Evolutionary conservation across 2,329 filamentous ascomycete genomes (phyloP), one percentile per base, ranked within the genome.

Genomic region (Aspergillus sp.): DNA sequence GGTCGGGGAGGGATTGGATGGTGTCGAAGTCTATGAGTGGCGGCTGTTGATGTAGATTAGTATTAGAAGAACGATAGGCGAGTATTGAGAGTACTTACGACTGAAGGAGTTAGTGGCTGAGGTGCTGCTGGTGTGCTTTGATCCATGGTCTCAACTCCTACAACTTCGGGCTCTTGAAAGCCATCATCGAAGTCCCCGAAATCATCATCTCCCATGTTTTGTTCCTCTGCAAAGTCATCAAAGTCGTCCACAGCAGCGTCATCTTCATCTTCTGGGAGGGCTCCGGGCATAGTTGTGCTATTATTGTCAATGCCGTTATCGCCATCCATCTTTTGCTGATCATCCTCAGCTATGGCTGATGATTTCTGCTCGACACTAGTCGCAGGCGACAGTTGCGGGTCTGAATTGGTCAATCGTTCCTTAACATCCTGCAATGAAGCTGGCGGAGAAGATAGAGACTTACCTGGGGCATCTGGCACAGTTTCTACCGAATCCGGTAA

Each of bases 121-220:
- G 58, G 55, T 44, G 37, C 4, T 5, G 57, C 50, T 33, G 48
- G 20, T 39, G 4, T 51, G 30, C 43, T 46, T 37, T 52, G 52
- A 15, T 57, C 54, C 50, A 52, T 47, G 41, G 55, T 41, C 38
- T 55, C 54, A 46, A 51, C 50, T 45, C 62, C 63, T 53, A 52
- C 53, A 49, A 60, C 52, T 42, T 58, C 55, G 37, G 67, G 68
- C 49, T 70, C 68, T 62, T 88, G 79, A 62, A 88, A 88, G 33
- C 76, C 83, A 54, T 76, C 71, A 62, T 83, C 82, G 69, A 88
- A 88, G 60, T 87, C 84, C 53, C 78, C 77, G 67, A 82, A 80
- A 60, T 79, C 76, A 57, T 76, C 74, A 56, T 75, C 74, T 48
- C 68, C 73, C 51, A 70, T 73, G 50, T 70, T 66, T 50, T 74